Conservation (phyloP, 2,329 filamentous ascomycete species). For the Pseudopithomyces maydicus region DNA sequence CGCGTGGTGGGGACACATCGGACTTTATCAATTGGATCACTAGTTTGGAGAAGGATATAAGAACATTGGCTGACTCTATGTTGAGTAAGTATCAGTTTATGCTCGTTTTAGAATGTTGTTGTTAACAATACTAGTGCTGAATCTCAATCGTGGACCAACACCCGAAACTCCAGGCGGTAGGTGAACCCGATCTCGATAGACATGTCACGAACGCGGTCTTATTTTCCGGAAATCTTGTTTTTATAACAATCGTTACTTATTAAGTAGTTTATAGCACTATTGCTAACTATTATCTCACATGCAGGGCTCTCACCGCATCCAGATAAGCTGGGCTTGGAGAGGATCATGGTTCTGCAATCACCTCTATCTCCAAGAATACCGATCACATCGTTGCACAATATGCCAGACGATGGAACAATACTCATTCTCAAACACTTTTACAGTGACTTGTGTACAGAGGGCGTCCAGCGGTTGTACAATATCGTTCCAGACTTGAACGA, state of each 20-base stretch:
- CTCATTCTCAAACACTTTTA: constrained; percentile 35
- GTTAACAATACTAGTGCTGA: constrained; percentile 18
- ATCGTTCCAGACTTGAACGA: constrained; percentile 33
- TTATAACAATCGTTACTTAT: no score
- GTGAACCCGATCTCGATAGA: not conserved
- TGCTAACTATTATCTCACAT: not conserved
- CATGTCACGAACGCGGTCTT: not conserved
- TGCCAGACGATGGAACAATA: constrained; percentile 33
- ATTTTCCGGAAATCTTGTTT: no score
- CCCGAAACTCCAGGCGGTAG: constrained; percentile 21
- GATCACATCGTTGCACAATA: constrained; percentile 20
- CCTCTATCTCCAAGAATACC: constrained; percentile 28
- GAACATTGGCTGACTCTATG: constrained; percentile 26
- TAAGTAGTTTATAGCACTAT: not conserved
- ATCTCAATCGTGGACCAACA: constrained; percentile 20
- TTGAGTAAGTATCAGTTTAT: constrained; percentile 22
- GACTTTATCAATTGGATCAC: constrained; percentile 28
- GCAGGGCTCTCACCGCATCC: constrained; percentile 13
- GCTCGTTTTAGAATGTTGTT: not conserved
- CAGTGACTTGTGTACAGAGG: constrained; percentile 27
- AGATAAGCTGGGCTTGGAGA: constrained; percentile 15
- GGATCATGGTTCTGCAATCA: constrained; percentile 29
- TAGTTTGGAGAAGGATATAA: constrained; percentile 26
- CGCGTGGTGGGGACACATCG: constrained; percentile 23
- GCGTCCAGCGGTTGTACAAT: constrained; percentile 25